These are phyloP conservation scores for Rickenella mellea DNA, from an alignment of 768 basidiomycete genomes.

Conservation along the genomic window DNA sequence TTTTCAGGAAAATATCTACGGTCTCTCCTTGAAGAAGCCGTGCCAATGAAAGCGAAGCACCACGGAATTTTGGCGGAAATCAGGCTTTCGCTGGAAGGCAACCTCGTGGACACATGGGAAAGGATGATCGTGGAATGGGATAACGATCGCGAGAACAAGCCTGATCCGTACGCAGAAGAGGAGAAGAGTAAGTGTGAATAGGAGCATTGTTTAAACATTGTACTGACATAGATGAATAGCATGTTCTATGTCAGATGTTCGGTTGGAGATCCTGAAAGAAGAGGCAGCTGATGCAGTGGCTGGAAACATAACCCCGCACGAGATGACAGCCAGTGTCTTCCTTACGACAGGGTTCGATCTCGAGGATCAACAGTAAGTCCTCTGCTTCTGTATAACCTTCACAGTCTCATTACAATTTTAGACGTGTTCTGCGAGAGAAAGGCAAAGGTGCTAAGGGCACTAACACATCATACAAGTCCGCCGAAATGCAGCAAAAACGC, in stretches of 20 bases:
- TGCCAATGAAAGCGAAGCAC: background rate
- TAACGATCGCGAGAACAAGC: too few species aligned
- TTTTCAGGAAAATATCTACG: background rate
- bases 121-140: too few species aligned
- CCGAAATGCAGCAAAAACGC: slow-evolving; percentile 4
- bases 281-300: too few species aligned
- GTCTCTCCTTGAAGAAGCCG: background rate
- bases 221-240: too few species aligned
- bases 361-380: background rate
- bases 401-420: background rate
- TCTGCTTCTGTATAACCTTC: background rate
- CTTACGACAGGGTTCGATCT: background rate
- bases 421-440: background rate
- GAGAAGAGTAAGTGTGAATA: too few species aligned
- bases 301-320: too few species aligned
- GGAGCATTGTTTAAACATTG: too few species aligned
- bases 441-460: background rate
- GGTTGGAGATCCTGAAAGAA: too few species aligned
- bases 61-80: too few species aligned
- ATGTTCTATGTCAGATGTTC: too few species aligned
- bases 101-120: too few species aligned
- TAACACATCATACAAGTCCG: background rate
- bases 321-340: background rate
- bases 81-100: background rate
- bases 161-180: too few species aligned